Evolutionary conservation across 257 asterid species (phyloP).

Genomic region (Voacanga thouarsii): DNA sequence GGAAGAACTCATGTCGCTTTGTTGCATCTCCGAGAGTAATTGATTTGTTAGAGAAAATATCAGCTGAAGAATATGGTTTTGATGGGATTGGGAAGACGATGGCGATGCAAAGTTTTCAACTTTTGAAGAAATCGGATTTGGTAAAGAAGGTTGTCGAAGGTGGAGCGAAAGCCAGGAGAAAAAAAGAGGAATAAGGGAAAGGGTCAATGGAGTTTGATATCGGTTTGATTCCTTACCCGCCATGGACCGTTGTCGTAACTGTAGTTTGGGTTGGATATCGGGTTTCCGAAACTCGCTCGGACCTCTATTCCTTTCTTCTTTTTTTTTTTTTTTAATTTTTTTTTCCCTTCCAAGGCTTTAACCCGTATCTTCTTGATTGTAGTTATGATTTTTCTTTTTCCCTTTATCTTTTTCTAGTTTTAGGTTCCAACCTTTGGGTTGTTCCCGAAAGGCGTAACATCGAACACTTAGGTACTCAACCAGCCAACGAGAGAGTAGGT

Average conservation of each 20-base stretch:
- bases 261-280: not conserved
- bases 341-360: too few species aligned
- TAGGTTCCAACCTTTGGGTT: too few species aligned
- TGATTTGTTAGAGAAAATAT: not conserved
- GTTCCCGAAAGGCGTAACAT: too few species aligned
- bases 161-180: not conserved
- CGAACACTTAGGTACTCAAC: too few species aligned
- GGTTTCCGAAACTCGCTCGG: not conserved
- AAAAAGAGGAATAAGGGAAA: not conserved
- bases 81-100: not conserved
- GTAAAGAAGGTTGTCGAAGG: not conserved
- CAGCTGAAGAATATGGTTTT: not conserved
- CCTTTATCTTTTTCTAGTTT: too few species aligned
- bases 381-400: too few species aligned
- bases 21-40: slow-evolving; percentile 28
- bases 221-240: slow-evolving; percentile 16
- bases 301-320: not conserved
- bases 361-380: too few species aligned
- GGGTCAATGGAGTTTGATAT: not conserved
- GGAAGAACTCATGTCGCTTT: slow-evolving; percentile 41
- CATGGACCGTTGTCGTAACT: slow-evolving; percentile 6
- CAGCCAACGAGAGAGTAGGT: too few species aligned
- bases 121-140: too few species aligned
- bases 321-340: too few species aligned
- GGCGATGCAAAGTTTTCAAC: not conserved